Evolutionary conservation across 345 rosid species (phyloP).

Genomic region (thale cress (Arabidopsis thaliana)): TAIR10.1 NC_003076.8:26255501-26256000

Average conservation of each 20-base stretch:
- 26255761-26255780: constrained; percentile 91
- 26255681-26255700: background rate
- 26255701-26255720: constrained; percentile 6
- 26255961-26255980: background rate
- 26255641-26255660: background rate
- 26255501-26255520: constrained; percentile 89
- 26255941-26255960: background rate
- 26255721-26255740: constrained; percentile 65
- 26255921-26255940: background rate
- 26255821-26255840: background rate
- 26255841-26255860: background rate
- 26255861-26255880: background rate
- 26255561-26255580: constrained; percentile 98
- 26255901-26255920: background rate
- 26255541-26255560: constrained; percentile 96
- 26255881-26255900: background rate
- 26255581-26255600: constrained; percentile 54
- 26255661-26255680: background rate
- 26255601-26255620: background rate
- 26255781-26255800: constrained; percentile 92
- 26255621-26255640: background rate
- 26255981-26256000: background rate
- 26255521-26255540: constrained; percentile 92
- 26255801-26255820: background rate
- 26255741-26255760: constrained; percentile 86